A percentile compares a stretch with the other conserved stretches of the same genome.
These are phyloP conservation scores for Sedum album DNA, from an alignment of 164 flowering plant species.

Conservation along the genomic window DNA sequence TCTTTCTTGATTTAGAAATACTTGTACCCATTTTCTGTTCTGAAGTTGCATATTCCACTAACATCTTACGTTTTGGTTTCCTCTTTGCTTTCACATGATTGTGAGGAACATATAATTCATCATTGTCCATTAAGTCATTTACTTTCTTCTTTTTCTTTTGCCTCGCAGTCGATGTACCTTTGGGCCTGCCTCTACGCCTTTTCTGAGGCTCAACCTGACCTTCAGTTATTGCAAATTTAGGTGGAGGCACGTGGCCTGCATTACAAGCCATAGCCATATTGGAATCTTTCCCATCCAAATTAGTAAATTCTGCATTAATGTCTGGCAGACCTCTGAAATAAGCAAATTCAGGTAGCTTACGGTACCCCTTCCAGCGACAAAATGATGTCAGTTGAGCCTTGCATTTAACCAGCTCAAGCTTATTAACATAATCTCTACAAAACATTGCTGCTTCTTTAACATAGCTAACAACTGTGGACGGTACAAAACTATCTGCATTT, in stretches of 20 bases:
- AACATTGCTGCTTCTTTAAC: conserved; percentile 34
- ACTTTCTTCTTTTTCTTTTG: conserved; percentile 23
- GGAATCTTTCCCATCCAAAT: conserved; percentile 4
- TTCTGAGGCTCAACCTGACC: conserved; percentile 15
- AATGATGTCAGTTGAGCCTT: conserved; percentile 51
- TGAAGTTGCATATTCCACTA: conserved; percentile 15
- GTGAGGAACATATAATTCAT: background rate
- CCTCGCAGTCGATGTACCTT: conserved; percentile 11
- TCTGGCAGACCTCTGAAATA: conserved; percentile 26
- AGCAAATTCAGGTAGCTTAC: conserved; percentile 34
- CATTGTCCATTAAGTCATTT: conserved; percentile 21
- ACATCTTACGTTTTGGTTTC: conserved; percentile 18
- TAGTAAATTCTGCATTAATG: conserved; percentile 17
- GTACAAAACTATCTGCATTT: conserved; percentile 41
- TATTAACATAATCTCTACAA: conserved; percentile 30
- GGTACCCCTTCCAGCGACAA: conserved; percentile 52
- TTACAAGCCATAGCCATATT: conserved; percentile 6
- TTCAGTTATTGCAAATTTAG: conserved; percentile 14
- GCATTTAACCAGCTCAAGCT: conserved; percentile 34
- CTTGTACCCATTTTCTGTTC: background rate
- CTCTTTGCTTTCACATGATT: background rate
- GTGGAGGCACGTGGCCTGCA: conserved; percentile 10
- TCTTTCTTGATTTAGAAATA: background rate
- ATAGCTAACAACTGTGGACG: conserved; percentile 35
- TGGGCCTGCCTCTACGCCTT: conserved; percentile 21